Evolutionary conservation across 805 yeast genomes (phyloP), one percentile per base, ranked within the genome.

Genomic region (Kodamaea jinghongensis): DNA sequence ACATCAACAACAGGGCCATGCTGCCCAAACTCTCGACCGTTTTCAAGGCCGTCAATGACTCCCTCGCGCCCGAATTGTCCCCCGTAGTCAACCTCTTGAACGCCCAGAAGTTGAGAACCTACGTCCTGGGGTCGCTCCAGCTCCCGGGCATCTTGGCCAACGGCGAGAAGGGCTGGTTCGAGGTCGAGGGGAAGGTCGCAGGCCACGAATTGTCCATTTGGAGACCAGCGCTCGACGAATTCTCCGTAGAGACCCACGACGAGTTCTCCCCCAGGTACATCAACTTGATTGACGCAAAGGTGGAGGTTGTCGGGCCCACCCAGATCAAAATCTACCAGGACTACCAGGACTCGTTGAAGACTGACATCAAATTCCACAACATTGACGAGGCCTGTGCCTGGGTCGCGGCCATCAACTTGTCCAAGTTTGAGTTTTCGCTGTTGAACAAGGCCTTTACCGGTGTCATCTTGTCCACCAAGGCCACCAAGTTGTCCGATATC

Each of bases 11-110:
- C 25, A 20, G 23, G 23, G 23, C 23, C 23, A 28, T n/a, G 31
- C 50, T 17, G 43, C 45, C 20, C 29, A 43, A 15, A 10, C 8
- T 16, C 13, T 6, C 36, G 31, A n/a, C 28, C 17, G 29, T 16
- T 16, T 50, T 48, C 31, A 50, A 41, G 34, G 26, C 41, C 22
- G 48, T 58, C 35, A 51, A 34, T 37, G 59, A 58, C 17, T 52
- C 50, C 22, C 52, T 67, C 26, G 85, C 89, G 0, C 76, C 77
- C 11, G 91, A 86, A 54, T 67, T 87, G 54, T 61, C 78, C 11
- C 95, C 96, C 0, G 73, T 85, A 8, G 75, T 86, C 28, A 81
- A 86, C 14, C 68, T 87, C 47, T 67, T 85, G 40, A 75, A 76
- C 33, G 80, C 89, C 13, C 95, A 87, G 54, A 78, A 78, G 45